Percentiles rank a stretch among this genome's conserved stretches.
Conservation (phyloP, 1,139 yeast genomes). For the Blastobotrys buckinghamii region DNA sequence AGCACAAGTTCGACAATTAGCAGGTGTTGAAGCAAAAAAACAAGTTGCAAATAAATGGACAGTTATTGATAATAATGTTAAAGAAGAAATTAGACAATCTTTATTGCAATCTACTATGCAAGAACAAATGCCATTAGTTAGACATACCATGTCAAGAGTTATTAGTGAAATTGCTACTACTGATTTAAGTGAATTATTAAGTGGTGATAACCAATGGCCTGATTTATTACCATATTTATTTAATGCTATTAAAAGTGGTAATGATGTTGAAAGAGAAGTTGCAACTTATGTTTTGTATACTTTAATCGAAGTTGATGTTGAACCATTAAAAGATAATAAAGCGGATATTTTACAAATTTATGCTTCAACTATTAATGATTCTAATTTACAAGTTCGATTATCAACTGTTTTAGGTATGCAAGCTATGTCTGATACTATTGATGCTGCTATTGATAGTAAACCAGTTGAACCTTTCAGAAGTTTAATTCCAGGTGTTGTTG, state of each 20-base stretch:
- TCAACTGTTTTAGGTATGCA: conserved; percentile 82
- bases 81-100: conserved; percentile 54
- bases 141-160: conserved; percentile 88
- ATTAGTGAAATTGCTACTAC: conserved; percentile 77
- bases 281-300: conserved; percentile 76
- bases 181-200: conserved; percentile 49
- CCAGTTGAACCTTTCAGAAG: conserved; percentile 57
- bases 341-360: conserved; percentile 67
- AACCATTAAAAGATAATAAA: conserved; percentile 56
- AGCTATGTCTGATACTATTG: conserved; percentile 59
- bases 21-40: conserved; percentile 94
- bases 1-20: conserved; percentile 66
- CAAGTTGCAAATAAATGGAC: conserved; percentile 72
- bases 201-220: conserved; percentile 53
- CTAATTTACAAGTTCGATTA: conserved; percentile 66
- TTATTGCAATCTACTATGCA: conserved; percentile 65
- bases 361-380: conserved; percentile 58
- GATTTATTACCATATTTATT: conserved; percentile 69
- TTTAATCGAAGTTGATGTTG: conserved; percentile 62
- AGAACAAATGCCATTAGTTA: conserved; percentile 59
- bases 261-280: conserved; percentile 68
- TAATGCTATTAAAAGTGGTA: conserved; percentile 53
- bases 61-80: conserved; percentile 23
- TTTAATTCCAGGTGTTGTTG: conserved; percentile 74
- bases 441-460: conserved; percentile 37